Conservation (phyloP, 2,329 filamentous ascomycete species). For the Microdochium paspali region DNA sequence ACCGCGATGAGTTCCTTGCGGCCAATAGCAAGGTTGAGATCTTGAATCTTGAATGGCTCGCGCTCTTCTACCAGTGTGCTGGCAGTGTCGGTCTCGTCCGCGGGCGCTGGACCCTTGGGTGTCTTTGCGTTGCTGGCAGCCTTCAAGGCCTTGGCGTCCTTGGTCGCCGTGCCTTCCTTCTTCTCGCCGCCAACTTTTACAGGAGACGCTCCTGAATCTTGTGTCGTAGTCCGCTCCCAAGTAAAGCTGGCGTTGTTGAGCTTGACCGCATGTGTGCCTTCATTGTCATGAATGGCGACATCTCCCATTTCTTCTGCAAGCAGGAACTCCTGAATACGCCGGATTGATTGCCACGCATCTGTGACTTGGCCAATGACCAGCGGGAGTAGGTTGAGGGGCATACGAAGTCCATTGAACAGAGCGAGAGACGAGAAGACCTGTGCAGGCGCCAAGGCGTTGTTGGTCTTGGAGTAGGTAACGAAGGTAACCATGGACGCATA, state of each 20-base stretch:
- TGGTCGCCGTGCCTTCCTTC: slow-evolving; percentile 27
- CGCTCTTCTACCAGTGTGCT: slow-evolving; percentile 48
- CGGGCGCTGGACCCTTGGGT: not conserved
- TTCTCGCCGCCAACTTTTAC: slow-evolving; percentile 35
- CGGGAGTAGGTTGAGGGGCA: slow-evolving; percentile 83
- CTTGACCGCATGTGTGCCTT: slow-evolving; percentile 60
- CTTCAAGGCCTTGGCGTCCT: slow-evolving; percentile 20
- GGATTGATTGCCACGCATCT: slow-evolving; percentile 78
- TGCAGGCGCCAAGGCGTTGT: slow-evolving; percentile 63
- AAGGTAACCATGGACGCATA: slow-evolving; percentile 95
- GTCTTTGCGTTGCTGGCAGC: slow-evolving; percentile 19
- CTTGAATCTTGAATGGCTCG: slow-evolving; percentile 64
- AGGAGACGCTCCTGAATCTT: slow-evolving; percentile 39
- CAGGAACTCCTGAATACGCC: slow-evolving; percentile 81
- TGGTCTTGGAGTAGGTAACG: slow-evolving; percentile 64
- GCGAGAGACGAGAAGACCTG: slow-evolving; percentile 87
- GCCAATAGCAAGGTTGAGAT: slow-evolving; percentile 57
- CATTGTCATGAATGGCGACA: slow-evolving; percentile 44
- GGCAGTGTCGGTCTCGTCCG: slow-evolving; percentile 38
- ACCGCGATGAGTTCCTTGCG: slow-evolving; percentile 72
- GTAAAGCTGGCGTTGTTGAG: slow-evolving; percentile 70
- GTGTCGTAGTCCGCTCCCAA: slow-evolving; percentile 64
- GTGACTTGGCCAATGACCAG: slow-evolving; percentile 82
- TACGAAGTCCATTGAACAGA: slow-evolving; percentile 81
- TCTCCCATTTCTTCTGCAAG: slow-evolving; percentile 78